Evolutionary conservation across 163 green algal species (phyloP).

Genomic region (Chlamydomonas reinhardtii): DNA sequence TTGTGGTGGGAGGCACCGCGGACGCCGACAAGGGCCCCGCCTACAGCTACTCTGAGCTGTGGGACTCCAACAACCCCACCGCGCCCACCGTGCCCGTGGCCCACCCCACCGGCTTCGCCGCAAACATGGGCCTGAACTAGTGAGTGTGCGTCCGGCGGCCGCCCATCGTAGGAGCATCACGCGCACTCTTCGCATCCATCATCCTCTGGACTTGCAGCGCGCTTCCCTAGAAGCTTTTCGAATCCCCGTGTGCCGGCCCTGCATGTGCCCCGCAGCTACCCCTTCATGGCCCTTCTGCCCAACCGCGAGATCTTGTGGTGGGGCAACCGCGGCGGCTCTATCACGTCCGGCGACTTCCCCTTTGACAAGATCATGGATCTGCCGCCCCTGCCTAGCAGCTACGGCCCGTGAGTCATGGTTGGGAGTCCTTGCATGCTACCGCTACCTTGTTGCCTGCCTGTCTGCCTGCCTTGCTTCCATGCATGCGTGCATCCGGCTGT

Average conservation of each 20-base stretch:
- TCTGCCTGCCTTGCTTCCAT: no score
- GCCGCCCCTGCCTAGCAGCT: neutral
- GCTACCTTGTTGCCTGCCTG: no score
- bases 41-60: neutral
- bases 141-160: neutral
- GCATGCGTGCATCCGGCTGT: no score
- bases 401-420: conserved; percentile 1
- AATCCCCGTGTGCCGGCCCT: no score
- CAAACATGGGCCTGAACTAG: neutral
- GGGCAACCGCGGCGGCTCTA: conserved; percentile 28
- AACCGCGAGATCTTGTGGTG: conserved; percentile 30
- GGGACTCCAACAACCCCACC: neutral
- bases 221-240: no score
- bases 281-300: conserved; percentile 21
- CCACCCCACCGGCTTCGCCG: neutral
- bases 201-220: no score
- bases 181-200: no score
- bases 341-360: neutral
- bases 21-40: neutral
- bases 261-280: neutral
- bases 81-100: neutral
- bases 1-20: neutral
- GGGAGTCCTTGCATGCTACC: no score
- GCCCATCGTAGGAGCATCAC: no score
- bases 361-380: neutral